Conservation (phyloP, 73 alveolate species). For the Paramecium tetraurelia region DNA sequence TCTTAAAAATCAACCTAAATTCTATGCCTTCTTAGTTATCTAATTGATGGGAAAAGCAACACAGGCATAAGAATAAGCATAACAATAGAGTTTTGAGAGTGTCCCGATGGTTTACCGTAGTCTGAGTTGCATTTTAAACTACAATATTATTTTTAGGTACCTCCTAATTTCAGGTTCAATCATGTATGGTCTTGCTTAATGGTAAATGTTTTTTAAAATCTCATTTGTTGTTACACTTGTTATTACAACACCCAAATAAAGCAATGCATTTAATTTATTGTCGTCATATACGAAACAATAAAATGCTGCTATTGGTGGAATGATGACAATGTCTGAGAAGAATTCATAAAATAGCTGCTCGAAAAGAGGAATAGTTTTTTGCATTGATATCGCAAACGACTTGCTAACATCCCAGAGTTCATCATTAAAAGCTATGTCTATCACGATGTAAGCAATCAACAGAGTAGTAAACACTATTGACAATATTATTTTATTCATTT, state of each 20-base stretch:
- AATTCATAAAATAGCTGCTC: neutral
- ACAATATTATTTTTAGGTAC: neutral
- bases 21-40: neutral
- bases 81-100: slow-evolving; percentile 6
- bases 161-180: neutral
- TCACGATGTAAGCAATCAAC: neutral
- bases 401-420: neutral
- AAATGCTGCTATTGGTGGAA: slow-evolving; percentile 21
- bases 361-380: neutral
- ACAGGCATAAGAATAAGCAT: slow-evolving; percentile 4
- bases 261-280: neutral
- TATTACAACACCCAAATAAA: neutral
- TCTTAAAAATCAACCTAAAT: neutral
- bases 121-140: slow-evolving; percentile 37
- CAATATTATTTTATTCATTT: neutral
- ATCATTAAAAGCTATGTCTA: slow-evolving; percentile 3
- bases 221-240: slow-evolving; percentile 8
- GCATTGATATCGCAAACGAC: neutral
- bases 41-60: neutral
- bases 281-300: neutral
- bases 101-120: slow-evolving; percentile 45
- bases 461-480: neutral
- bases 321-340: neutral
- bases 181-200: slow-evolving; percentile 52
- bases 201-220: neutral